These are phyloP conservation scores for Candida rishiriensis DNA, from an alignment of 805 yeast species.

Conservation along the genomic window DNA sequence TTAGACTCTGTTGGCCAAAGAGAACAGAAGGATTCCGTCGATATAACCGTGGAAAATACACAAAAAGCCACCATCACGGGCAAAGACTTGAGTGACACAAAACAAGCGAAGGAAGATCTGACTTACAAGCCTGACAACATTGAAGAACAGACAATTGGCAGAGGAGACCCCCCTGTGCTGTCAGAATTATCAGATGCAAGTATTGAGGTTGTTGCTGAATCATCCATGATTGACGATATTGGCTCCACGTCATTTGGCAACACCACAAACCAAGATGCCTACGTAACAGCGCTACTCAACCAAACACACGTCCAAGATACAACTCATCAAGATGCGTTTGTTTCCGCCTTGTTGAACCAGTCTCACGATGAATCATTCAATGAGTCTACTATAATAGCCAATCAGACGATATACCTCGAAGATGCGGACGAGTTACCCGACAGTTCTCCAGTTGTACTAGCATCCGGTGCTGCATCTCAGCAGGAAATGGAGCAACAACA, in stretches of 20 bases:
- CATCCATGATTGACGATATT: slow-evolving; percentile 20
- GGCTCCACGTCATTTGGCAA: not conserved
- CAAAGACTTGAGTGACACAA: too few species aligned
- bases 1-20: not conserved
- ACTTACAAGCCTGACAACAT: not conserved
- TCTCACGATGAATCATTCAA: slow-evolving; percentile 9
- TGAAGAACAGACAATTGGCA: not conserved
- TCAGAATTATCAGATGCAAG: not conserved
- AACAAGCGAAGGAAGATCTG: not conserved
- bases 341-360: slow-evolving; percentile 23
- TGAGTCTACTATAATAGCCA: slow-evolving; percentile 16
- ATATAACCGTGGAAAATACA: not conserved
- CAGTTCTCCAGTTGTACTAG: too few species aligned
- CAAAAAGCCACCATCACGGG: not conserved
- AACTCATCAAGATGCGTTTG: slow-evolving; percentile 23
- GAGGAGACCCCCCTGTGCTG: too few species aligned
- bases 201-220: slow-evolving; percentile 22
- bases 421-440: slow-evolving; percentile 7
- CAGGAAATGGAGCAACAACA: too few species aligned
- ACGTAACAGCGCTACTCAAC: too few species aligned
- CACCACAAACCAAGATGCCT: too few species aligned
- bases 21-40: not conserved
- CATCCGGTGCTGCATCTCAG: too few species aligned
- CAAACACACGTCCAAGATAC: slow-evolving; percentile 3
- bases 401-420: slow-evolving; percentile 23